These are phyloP conservation scores for Pulveroboletus sp. DNA, from an alignment of 768 basidiomycete genomes.

Conservation along the genomic window DNA sequence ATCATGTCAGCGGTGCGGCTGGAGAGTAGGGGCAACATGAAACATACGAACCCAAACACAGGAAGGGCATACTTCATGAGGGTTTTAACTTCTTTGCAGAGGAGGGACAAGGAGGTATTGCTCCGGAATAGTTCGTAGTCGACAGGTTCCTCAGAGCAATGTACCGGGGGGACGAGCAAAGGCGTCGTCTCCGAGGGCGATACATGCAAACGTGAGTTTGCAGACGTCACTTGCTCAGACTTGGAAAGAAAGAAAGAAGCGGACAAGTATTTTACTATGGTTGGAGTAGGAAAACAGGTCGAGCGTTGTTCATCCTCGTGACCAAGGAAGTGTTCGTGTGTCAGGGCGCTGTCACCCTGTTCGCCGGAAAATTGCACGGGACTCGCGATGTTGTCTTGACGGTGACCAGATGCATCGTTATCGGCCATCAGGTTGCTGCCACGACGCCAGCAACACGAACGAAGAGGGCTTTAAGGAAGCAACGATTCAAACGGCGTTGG, in stretches of 20 bases:
- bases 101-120: too few species aligned
- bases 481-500: too few species aligned
- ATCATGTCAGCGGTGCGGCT: neutral
- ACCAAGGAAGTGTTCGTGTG: neutral
- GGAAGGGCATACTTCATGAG: conserved; percentile 65
- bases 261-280: neutral
- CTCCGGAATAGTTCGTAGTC: conserved; percentile 22
- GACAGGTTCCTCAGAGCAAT: conserved; percentile 26
- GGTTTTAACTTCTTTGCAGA: conserved; percentile 28
- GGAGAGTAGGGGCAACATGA: neutral
- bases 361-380: too few species aligned
- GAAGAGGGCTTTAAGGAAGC: too few species aligned
- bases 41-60: conserved; percentile 65
- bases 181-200: conserved; percentile 50
- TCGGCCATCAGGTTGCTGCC: too few species aligned
- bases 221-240: neutral
- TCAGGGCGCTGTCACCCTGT: too few species aligned
- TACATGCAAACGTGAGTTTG: neutral
- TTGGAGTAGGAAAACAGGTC: neutral
- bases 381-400: too few species aligned
- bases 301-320: too few species aligned
- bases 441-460: too few species aligned
- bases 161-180: conserved; percentile 47
- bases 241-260: neutral
- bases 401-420: too few species aligned